phyloP scores from a whole-genome alignment of 1,139 yeast genomes.

The Debaryomyces udenii region DNA sequence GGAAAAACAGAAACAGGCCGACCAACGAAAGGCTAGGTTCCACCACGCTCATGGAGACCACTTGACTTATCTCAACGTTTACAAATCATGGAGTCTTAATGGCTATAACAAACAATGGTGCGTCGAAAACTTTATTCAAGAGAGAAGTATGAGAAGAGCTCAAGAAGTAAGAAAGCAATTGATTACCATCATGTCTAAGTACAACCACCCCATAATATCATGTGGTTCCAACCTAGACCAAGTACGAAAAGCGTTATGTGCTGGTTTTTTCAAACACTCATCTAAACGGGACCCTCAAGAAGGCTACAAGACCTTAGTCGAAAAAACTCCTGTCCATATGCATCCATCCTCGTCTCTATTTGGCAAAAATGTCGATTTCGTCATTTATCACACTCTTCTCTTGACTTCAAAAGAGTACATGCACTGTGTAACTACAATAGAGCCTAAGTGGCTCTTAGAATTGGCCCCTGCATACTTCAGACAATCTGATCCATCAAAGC shows the following conservation, averaged over 20 bases:
- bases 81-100: constrained; percentile 71
- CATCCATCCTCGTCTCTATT: constrained; percentile 89
- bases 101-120: constrained; percentile 77
- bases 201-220: constrained; percentile 51
- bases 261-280: constrained; percentile 86
- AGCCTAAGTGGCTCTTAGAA: constrained; percentile 83
- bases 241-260: constrained; percentile 73
- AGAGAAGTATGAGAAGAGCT: constrained; percentile 74
- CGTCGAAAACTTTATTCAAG: constrained; percentile 77
- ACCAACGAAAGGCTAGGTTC: constrained; percentile 72
- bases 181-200: constrained; percentile 59
- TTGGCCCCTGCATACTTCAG: constrained; percentile 87
- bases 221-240: constrained; percentile 67
- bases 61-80: constrained; percentile 79
- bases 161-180: constrained; percentile 79
- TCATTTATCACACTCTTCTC: constrained; percentile 79
- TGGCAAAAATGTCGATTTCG: constrained; percentile 75
- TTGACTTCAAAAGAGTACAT: constrained; percentile 87
- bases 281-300: constrained; percentile 76
- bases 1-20: constrained; percentile 75
- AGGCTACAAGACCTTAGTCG: constrained; percentile 74
- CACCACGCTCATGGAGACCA: constrained; percentile 87
- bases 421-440: constrained; percentile 83
- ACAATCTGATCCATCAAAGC: constrained; percentile 48
- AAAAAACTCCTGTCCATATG: constrained; percentile 74